These are phyloP conservation scores for Talaromyces thailandensis DNA, from an alignment of 495 filamentous ascomycete species.

Conservation along the genomic window DNA sequence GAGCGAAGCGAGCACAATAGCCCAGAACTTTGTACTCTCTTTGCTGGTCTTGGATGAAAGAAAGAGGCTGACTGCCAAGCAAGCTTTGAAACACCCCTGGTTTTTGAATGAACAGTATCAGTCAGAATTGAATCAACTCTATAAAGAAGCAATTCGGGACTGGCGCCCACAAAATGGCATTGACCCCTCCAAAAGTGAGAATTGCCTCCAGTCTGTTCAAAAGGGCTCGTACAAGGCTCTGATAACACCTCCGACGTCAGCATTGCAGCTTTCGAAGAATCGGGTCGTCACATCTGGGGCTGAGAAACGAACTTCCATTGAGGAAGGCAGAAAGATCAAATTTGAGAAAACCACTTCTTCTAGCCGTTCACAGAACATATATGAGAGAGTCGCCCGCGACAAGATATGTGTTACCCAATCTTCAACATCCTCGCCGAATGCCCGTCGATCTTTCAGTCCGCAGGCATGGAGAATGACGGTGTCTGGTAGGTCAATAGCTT, in stretches of 20 bases:
- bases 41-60: conserved; percentile 44
- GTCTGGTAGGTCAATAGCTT: not conserved
- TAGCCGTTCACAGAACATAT: not conserved
- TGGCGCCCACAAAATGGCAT: conserved; percentile 32
- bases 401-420: not conserved
- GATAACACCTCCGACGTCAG: not conserved
- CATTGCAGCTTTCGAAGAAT: not conserved
- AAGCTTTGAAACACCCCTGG: conserved; percentile 53
- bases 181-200: not conserved
- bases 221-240: not conserved
- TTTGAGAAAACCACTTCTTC: not conserved
- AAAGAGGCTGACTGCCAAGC: conserved; percentile 40
- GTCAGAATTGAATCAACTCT: conserved; percentile 35
- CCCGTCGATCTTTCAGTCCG: not conserved
- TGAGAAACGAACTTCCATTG: not conserved
- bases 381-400: not conserved
- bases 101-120: conserved; percentile 37
- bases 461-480: not conserved
- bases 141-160: conserved; percentile 32
- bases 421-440: not conserved
- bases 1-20: conserved; percentile 26
- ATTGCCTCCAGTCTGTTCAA: not conserved
- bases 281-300: not conserved
- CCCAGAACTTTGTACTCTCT: conserved; percentile 44
- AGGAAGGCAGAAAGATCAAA: not conserved